Conservation (phyloP, 2,329 filamentous ascomycete genomes). For the Fusarium sp. region DNA sequence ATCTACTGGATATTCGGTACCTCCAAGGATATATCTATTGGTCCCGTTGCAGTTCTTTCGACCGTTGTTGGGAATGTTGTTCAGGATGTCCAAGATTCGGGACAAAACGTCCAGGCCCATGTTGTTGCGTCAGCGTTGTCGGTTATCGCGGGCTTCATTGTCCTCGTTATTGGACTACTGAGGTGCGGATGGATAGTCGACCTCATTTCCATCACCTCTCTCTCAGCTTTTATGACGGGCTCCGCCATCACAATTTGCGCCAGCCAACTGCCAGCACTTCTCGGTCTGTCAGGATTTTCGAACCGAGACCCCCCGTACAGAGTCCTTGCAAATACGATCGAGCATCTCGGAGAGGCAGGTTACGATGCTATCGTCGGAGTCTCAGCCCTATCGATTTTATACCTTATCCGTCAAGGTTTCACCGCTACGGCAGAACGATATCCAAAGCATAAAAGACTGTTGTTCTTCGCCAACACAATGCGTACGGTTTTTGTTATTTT, state of each 20-base stretch:
- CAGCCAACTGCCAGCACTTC: conserved; percentile 82
- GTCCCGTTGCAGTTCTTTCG: conserved; percentile 95
- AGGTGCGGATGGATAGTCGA: conserved; percentile 92
- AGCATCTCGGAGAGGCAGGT: conserved; percentile 71
- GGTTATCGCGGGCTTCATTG: conserved; percentile 79
- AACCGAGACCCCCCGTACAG: conserved; percentile 81
- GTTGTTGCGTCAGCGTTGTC: conserved; percentile 82
- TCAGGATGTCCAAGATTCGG: conserved; percentile 63
- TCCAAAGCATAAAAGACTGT: conserved; percentile 74
- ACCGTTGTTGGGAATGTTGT: conserved; percentile 88
- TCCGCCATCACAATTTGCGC: conserved; percentile 88
- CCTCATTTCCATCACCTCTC: conserved; percentile 87
- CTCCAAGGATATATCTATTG: conserved; percentile 98
- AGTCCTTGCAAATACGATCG: conserved; percentile 85
- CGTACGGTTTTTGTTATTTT: conserved; percentile 92
- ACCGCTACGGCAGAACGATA: conserved; percentile 72
- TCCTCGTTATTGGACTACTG: conserved; percentile 80
- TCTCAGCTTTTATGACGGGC: conserved; percentile 96
- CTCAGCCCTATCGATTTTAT: conserved; percentile 81
- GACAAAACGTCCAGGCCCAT: conserved; percentile 68
- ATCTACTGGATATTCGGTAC: conserved; percentile 99
- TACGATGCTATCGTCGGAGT: conserved; percentile 90
- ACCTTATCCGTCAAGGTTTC: conserved; percentile 75
- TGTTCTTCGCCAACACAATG: conserved; percentile 92
- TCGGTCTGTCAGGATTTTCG: conserved; percentile 80